These are phyloP conservation scores for Suillus variegatus DNA, from an alignment of 768 basidiomycete genomes.

Conservation along the genomic window DNA sequence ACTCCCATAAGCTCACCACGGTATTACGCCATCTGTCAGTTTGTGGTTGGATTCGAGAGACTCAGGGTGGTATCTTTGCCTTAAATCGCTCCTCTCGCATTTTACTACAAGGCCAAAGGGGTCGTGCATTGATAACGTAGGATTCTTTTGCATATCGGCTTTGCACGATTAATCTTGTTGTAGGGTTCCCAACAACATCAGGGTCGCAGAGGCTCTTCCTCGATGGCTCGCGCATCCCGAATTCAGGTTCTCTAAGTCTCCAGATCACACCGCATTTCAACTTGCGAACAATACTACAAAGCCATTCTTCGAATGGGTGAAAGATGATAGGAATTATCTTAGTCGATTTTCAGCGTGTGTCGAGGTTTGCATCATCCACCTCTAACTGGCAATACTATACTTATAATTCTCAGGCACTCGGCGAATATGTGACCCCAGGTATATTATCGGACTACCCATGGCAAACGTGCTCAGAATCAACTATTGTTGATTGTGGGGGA, in stretches of 20 bases:
- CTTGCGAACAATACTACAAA: constrained; percentile 37
- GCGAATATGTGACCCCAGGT: constrained; percentile 29
- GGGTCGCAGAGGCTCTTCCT: constrained; percentile 16
- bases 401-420: constrained; percentile 1
- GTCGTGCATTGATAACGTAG: constrained; percentile 18
- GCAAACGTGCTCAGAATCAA: constrained; percentile 35
- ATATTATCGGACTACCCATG: constrained; percentile 43
- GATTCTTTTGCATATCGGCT: not conserved
- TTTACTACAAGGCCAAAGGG: constrained; percentile 16
- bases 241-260: constrained; percentile 15
- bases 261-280: constrained; percentile 38
- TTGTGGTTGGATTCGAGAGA: constrained; percentile 23
- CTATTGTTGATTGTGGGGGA: constrained; percentile 42
- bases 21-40: constrained; percentile 20
- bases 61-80: constrained; percentile 17
- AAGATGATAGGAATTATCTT: not conserved
- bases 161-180: not conserved
- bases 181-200: constrained; percentile 17
- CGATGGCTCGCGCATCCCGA: constrained; percentile 17
- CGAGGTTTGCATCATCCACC: not conserved
- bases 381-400: not conserved
- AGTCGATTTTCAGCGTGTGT: not conserved
- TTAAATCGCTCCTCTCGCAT: constrained; percentile 19
- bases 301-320: constrained; percentile 34
- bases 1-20: constrained; percentile 14